Conservation (phyloP, 805 yeast species). For the Myxozyma sirexii region DNA sequence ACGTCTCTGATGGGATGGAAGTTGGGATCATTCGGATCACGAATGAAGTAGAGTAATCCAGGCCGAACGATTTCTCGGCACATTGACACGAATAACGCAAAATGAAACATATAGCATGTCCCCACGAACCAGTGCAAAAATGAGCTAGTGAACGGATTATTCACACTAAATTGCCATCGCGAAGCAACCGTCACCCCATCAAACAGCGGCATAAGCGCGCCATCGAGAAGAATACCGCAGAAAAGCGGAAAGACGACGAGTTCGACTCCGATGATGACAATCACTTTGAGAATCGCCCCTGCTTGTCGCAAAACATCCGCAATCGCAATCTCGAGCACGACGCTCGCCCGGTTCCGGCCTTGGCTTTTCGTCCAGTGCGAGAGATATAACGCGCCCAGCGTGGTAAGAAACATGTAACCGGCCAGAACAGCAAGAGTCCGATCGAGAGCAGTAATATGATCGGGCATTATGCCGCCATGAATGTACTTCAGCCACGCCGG, state of each 20-base stretch:
- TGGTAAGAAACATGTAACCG: slow-evolving; percentile 26
- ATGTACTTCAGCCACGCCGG: slow-evolving; percentile 21
- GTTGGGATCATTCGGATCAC: slow-evolving; percentile 94
- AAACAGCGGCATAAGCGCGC: slow-evolving; percentile 65
- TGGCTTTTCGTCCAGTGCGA: slow-evolving; percentile 9
- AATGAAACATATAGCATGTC: slow-evolving; percentile 80
- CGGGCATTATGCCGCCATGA: slow-evolving; percentile 24
- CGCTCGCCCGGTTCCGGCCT: background rate
- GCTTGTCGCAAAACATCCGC: slow-evolving; percentile 33
- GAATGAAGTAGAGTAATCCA: slow-evolving; percentile 87
- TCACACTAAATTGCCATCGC: slow-evolving; percentile 16
- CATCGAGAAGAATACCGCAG: slow-evolving; percentile 78
- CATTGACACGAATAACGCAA: slow-evolving; percentile 87
- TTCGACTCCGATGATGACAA: slow-evolving; percentile 74
- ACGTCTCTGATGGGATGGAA: slow-evolving; percentile 86
- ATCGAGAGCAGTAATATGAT: slow-evolving; percentile 20
- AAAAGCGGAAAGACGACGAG: slow-evolving; percentile 81
- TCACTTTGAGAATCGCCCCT: slow-evolving; percentile 68
- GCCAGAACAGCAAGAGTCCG: slow-evolving; percentile 23
- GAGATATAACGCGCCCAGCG: slow-evolving; percentile 24
- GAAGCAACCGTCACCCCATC: slow-evolving; percentile 20
- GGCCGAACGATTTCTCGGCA: slow-evolving; percentile 75
- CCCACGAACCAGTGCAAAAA: slow-evolving; percentile 68
- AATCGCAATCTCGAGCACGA: slow-evolving; percentile 21
- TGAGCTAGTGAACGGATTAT: slow-evolving; percentile 37